Evolutionary conservation across 2,329 filamentous ascomycete genomes (phyloP).

Genomic region (Cladosporium velox): DNA sequence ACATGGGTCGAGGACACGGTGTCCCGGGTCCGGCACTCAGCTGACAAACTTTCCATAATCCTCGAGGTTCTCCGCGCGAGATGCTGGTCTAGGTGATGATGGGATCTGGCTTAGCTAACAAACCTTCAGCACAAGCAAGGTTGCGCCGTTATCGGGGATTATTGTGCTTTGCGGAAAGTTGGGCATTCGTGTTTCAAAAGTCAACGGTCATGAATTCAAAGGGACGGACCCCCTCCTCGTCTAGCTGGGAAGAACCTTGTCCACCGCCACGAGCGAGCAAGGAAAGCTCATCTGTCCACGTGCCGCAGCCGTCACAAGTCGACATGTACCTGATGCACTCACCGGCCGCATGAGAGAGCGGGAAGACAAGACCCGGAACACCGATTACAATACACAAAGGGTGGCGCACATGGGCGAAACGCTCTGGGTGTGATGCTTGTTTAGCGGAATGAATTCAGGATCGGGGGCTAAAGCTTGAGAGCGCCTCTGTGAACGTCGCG

Average conservation of each 20-base stretch:
- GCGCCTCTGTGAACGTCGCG: slow-evolving; percentile 2
- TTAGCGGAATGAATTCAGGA: slow-evolving; percentile 15
- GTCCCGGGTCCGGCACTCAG: slow-evolving; percentile 13
- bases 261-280: slow-evolving; percentile 3
- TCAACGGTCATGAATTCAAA: slow-evolving; percentile 12
- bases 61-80: slow-evolving; percentile 19
- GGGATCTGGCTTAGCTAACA: slow-evolving; percentile 9
- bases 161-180: neutral
- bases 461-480: slow-evolving; percentile 12
- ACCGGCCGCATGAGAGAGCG: neutral
- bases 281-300: slow-evolving; percentile 5
- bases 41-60: slow-evolving; percentile 4
- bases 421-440: neutral
- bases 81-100: slow-evolving; percentile 10
- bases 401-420: neutral
- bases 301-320: slow-evolving; percentile 2
- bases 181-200: slow-evolving; percentile 4
- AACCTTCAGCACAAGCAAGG: neutral
- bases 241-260: slow-evolving; percentile 11
- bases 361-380: neutral
- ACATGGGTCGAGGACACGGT: slow-evolving; percentile 5
- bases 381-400: neutral
- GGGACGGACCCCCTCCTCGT: neutral
- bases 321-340: slow-evolving; percentile 2
- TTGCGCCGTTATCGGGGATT: neutral